phyloP scores from a whole-genome alignment of 768 basidiomycete genomes.

The Psilocybe cyanescens region DNA sequence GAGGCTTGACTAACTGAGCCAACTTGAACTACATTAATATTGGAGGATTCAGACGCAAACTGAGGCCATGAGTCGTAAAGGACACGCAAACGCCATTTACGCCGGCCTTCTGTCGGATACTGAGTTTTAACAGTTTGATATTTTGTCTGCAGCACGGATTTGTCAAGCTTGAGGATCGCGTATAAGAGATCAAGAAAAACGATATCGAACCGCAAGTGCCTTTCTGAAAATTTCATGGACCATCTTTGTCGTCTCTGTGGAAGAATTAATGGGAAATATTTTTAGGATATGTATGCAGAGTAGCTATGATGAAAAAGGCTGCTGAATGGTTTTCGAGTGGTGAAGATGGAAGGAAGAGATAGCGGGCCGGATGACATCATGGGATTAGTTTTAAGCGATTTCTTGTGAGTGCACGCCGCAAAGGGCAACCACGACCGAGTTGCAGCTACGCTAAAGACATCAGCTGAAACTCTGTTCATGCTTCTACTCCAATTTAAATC shows the following conservation, averaged over 20 bases:
- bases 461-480: background rate
- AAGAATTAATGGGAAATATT: too few species aligned
- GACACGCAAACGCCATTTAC: constrained; percentile 56
- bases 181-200: constrained; percentile 9
- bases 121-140: constrained; percentile 49
- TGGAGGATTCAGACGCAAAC: constrained; percentile 14
- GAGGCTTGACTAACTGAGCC: background rate
- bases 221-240: constrained; percentile 23
- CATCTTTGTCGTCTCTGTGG: constrained; percentile 7
- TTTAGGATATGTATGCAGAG: too few species aligned
- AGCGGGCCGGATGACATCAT: constrained; percentile 19
- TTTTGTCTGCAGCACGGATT: constrained; percentile 18
- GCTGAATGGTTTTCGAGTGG: background rate
- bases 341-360: constrained; percentile 3
- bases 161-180: constrained; percentile 10
- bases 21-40: background rate
- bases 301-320: too few species aligned
- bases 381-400: background rate
- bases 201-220: constrained; percentile 22
- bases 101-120: constrained; percentile 57
- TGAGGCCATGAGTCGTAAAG: constrained; percentile 53
- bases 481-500: background rate
- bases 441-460: background rate
- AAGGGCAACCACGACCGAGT: background rate
- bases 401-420: background rate